phyloP scores from a whole-genome alignment of 352 stramenopile species.

The Pelagophyceae sp. region DNA sequence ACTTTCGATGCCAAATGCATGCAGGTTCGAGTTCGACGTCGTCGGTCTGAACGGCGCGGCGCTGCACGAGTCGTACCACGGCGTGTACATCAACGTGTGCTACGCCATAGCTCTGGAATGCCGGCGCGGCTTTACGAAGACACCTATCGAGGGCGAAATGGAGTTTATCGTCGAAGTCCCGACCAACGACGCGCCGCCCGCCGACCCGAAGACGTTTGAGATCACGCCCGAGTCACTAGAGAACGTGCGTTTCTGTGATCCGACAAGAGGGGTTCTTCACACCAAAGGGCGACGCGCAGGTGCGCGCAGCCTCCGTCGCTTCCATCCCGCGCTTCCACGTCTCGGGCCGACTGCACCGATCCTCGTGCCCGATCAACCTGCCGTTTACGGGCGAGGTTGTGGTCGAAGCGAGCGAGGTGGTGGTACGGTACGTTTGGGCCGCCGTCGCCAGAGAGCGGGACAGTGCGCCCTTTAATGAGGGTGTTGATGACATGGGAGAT shows the following conservation, averaged over 20 bases:
- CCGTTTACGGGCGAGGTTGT: slow-evolving; percentile 72
- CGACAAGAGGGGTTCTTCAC: too few relatives aligned
- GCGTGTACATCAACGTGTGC: slow-evolving; percentile 75
- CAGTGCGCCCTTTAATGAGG: background rate
- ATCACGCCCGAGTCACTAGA: slow-evolving; percentile 70
- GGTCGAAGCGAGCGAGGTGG: slow-evolving; percentile 30
- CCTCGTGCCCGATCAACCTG: slow-evolving; percentile 73
- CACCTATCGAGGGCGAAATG: slow-evolving; percentile 41
- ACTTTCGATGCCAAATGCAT: too few relatives aligned
- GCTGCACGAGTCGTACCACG: slow-evolving; percentile 80
- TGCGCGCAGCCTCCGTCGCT: slow-evolving; percentile 38
- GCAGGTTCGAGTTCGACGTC: slow-evolving; percentile 74
- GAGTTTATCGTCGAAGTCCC: slow-evolving; percentile 83
- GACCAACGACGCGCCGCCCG: slow-evolving; percentile 49
- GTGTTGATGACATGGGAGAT: slow-evolving; percentile 45
- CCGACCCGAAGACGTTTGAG: slow-evolving; percentile 59
- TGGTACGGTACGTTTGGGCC: slow-evolving; percentile 1
- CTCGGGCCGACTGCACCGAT: slow-evolving; percentile 63
- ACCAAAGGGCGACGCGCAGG: background rate
- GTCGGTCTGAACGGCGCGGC: slow-evolving; percentile 49
- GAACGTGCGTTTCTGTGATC: slow-evolving; percentile 53
- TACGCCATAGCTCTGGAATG: slow-evolving; percentile 74
- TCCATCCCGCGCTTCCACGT: slow-evolving; percentile 54
- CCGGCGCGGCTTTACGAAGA: slow-evolving; percentile 68
- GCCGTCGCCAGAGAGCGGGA: background rate